Evolutionary conservation across 2,329 filamentous ascomycete species (phyloP), one percentile per base, ranked within the genome.

Genomic region (Sporothrix humicola): DNA sequence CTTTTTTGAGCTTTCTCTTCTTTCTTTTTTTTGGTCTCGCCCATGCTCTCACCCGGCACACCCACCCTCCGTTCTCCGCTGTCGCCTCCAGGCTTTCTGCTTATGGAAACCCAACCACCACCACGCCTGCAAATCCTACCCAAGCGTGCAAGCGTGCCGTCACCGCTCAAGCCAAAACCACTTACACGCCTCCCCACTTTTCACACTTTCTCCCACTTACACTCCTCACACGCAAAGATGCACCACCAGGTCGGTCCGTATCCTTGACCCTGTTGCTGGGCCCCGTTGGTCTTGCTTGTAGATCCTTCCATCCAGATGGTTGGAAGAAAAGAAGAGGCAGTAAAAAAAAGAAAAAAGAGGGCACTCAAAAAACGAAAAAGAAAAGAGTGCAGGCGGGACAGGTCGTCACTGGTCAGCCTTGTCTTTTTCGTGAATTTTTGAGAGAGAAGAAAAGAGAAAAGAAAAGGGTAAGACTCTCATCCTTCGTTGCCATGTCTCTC

Each of bases 401-500:
- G 46, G 23, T 12, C 65, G 46, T 68, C 23, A 10, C 44, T 50
- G 46, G 46, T 68, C 65, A 68, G 65, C 65, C 65, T 52, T 68
- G 65, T 52, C 65, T 52, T 37, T 68, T 68, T 52, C 31, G 31
- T 37, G 3, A 7, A 37, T 37, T 10, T 58, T 17, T 26, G 20
- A 23, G 26, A 6, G 26, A 46, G n/a, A 44, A 17, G 4, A 20
- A 31, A 52, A 61, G 37, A n/a, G n/a, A n/a, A 44, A 9, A 48
- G 6, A n/a, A 54, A n/a, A 37, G 17, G 5, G 37, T 20, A 59
- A 59, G 58, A 61, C 50, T 42, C 20, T 61, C 20, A 42, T 61
- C 37, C 31, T 70, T 59, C 37, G 8, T 26, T 52, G 10, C 23
- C 7, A 17, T 44, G 48, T 69, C n/a, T 69, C 52, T 58, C 52